A percentile compares a stretch with the other conserved stretches of the same genome.
Evolutionary conservation across 1,139 yeast species (phyloP).

Genomic region (Hansenula lynferdii): DNA sequence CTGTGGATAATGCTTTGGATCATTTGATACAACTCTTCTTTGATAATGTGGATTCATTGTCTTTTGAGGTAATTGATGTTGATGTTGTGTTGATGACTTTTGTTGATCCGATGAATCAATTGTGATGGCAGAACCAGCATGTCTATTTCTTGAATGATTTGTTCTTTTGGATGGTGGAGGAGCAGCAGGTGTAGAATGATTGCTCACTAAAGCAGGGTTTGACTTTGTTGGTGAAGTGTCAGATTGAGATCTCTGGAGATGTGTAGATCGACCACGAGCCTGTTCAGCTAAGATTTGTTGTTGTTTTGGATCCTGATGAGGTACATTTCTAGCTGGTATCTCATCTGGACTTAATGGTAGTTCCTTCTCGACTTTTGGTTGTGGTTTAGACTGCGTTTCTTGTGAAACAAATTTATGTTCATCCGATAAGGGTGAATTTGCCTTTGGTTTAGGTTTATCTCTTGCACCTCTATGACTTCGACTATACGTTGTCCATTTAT

Average conservation of each 20-base stretch:
- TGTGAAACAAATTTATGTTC: slow-evolving; percentile 5
- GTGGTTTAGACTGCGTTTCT: slow-evolving; percentile 7
- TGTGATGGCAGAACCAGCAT: slow-evolving; percentile 20
- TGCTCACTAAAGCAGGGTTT: too few relatives aligned
- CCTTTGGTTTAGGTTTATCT: slow-evolving; percentile 11
- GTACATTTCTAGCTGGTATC: slow-evolving; percentile 3
- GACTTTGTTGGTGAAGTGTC: too few relatives aligned
- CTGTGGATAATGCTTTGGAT: neutral
- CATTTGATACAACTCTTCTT: slow-evolving; percentile 1
- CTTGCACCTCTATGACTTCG: slow-evolving; percentile 20
- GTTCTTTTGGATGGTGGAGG: slow-evolving; percentile 9
- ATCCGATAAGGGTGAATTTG: slow-evolving; percentile 17
- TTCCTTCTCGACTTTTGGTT: slow-evolving; percentile 1
- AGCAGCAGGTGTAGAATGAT: too few relatives aligned
- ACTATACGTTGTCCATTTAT: slow-evolving; percentile 32
- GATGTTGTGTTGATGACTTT: neutral
- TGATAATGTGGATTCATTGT: too few relatives aligned
- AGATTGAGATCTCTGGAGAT: slow-evolving; percentile 15
- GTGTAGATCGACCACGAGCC: neutral
- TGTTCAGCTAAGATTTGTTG: neutral
- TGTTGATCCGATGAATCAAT: slow-evolving; percentile 4
- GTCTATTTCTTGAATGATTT: slow-evolving; percentile 23
- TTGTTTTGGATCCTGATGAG: slow-evolving; percentile 2
- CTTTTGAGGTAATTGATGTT: neutral
- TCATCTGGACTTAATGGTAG: slow-evolving; percentile 4